These are phyloP conservation scores for Pholiota conissans DNA, from an alignment of 768 basidiomycete genomes.

Conservation along the genomic window DNA sequence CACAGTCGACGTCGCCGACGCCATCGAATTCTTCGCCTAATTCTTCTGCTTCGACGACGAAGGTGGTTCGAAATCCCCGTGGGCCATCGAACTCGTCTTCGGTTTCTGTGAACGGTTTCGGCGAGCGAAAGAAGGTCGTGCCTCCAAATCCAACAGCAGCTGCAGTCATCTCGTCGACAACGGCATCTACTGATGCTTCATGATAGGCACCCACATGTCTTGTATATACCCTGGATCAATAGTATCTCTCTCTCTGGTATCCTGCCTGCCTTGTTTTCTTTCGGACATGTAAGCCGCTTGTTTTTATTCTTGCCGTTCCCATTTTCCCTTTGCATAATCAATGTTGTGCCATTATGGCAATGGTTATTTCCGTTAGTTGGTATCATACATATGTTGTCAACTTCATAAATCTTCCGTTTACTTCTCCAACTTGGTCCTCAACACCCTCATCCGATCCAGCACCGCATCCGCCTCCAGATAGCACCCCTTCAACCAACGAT, in stretches of 20 bases:
- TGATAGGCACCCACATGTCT: neutral
- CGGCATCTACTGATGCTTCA: neutral
- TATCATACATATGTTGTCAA: neutral
- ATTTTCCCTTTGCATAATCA: too few relatives aligned
- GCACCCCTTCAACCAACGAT: constrained; percentile 90
- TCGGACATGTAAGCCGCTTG: too few relatives aligned
- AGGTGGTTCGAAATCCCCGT: constrained; percentile 28
- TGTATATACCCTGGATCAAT: neutral
- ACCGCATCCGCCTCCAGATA: constrained; percentile 71
- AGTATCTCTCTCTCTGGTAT: neutral
- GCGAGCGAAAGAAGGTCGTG: neutral
- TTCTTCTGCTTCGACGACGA: constrained; percentile 5
- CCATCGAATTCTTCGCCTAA: constrained; percentile 1
- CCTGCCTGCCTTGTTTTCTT: too few relatives aligned
- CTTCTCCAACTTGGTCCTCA: constrained; percentile 35
- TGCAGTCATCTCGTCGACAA: neutral
- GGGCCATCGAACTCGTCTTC: constrained; percentile 19
- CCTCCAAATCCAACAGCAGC: neutral
- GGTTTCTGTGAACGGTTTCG: neutral
- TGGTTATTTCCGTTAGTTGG: too few relatives aligned
- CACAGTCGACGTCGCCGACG: neutral
- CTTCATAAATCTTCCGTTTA: neutral
- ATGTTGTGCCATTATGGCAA: too few relatives aligned
- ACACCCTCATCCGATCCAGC: constrained; percentile 57
- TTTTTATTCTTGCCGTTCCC: too few relatives aligned